A percentile compares a stretch with the other conserved stretches of the same genome.
Evolutionary conservation across 2,329 filamentous ascomycete species (phyloP).

Genomic region (Biscogniauxia mediterranea): DNA sequence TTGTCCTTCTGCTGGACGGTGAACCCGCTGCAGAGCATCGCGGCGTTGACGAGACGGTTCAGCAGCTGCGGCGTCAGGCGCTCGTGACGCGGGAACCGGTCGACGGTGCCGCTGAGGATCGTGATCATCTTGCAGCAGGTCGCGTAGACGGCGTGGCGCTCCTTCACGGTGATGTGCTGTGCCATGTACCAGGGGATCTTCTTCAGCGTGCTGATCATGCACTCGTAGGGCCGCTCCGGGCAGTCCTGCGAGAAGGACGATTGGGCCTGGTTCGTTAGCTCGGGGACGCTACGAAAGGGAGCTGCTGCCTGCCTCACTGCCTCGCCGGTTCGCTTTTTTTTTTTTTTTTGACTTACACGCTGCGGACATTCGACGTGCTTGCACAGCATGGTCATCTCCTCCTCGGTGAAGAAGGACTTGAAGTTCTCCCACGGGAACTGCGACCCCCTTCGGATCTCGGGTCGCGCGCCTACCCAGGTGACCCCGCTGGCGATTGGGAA

Average conservation of each 20-base stretch:
- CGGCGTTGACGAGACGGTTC: slow-evolving; percentile 50
- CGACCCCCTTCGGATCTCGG: slow-evolving; percentile 36
- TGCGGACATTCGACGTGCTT: slow-evolving; percentile 62
- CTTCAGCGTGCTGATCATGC: slow-evolving; percentile 60
- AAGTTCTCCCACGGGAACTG: slow-evolving; percentile 52
- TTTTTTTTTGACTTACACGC: slow-evolving; percentile 55
- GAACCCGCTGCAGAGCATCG: slow-evolving; percentile 60
- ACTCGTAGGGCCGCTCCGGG: slow-evolving; percentile 64
- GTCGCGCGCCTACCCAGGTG: slow-evolving; percentile 50
- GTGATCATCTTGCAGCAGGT: slow-evolving; percentile 49
- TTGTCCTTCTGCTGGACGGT: slow-evolving; percentile 61
- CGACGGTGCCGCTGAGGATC: slow-evolving; percentile 43
- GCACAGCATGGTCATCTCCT: slow-evolving; percentile 62
- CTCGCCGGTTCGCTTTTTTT: too few species aligned
- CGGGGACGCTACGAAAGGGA: not conserved
- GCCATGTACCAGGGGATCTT: slow-evolving; percentile 64
- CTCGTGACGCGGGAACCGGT: slow-evolving; percentile 37
- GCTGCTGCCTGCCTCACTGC: not conserved
- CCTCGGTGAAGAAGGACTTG: slow-evolving; percentile 58
- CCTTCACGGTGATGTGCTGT: slow-evolving; percentile 54
- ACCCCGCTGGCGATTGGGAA: slow-evolving; percentile 57
- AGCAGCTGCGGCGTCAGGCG: slow-evolving; percentile 54
- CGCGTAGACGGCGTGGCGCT: slow-evolving; percentile 53
- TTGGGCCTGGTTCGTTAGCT: slow-evolving; percentile 33
- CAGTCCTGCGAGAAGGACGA: slow-evolving; percentile 60